phyloP scores from a whole-genome alignment of 2,329 filamentous ascomycete genomes.

The Aspergillus terreus region DNA sequence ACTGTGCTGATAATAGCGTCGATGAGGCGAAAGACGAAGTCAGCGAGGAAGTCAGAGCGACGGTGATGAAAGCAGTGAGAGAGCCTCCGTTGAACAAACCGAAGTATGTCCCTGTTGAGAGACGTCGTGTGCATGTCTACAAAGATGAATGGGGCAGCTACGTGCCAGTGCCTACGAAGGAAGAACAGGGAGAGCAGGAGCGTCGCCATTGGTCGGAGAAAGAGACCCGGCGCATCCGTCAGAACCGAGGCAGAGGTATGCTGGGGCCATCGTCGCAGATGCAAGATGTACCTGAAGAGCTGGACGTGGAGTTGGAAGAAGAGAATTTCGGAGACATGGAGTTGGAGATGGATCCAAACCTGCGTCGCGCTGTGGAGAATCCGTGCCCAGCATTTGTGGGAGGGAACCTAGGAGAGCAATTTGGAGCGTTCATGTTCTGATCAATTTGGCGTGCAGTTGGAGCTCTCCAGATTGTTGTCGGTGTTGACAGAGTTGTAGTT shows the following conservation, averaged over 20 bases:
- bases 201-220: background rate
- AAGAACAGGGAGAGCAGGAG: background rate
- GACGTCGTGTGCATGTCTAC: conserved; percentile 1
- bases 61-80: background rate
- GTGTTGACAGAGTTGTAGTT: background rate
- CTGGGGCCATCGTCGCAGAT: background rate
- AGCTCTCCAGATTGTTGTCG: background rate
- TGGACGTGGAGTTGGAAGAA: background rate
- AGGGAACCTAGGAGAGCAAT: background rate
- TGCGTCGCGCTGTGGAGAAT: too few species aligned
- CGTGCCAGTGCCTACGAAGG: background rate
- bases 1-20: too few species aligned
- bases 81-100: background rate
- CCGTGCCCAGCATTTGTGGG: too few species aligned
- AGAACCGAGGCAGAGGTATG: background rate
- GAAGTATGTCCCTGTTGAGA: conserved; percentile 1
- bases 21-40: too few species aligned
- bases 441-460: background rate
- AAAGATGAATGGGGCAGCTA: conserved; percentile 8
- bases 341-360: too few species aligned
- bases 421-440: too few species aligned
- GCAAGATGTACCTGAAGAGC: background rate
- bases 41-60: too few species aligned
- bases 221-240: background rate
- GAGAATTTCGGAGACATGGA: too few species aligned